phyloP scores from a whole-genome alignment of 73 alveolate species.

The Blepharisma stoltei region DNA sequence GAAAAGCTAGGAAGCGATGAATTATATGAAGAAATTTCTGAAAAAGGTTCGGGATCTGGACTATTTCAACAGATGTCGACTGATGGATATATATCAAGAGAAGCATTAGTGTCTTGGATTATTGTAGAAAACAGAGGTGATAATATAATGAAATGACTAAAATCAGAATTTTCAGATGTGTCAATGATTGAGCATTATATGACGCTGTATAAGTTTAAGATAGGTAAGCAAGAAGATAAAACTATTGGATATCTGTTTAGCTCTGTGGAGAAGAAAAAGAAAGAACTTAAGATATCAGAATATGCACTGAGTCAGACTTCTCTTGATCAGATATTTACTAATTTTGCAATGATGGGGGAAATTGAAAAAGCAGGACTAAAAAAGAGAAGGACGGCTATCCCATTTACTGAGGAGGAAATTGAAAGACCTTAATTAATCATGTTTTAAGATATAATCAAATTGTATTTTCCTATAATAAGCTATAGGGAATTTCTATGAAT shows the following conservation, averaged over 20 bases:
- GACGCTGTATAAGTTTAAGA: conserved; percentile 44
- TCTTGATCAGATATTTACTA: conserved; percentile 79
- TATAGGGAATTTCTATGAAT: too few relatives aligned
- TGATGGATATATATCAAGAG: not conserved
- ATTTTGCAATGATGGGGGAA: conserved; percentile 68
- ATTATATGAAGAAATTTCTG: not conserved
- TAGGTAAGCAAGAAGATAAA: conserved; percentile 56
- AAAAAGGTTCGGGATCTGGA: not conserved
- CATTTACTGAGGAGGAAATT: not conserved
- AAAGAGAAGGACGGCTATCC: too few relatives aligned
- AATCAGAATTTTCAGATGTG: conserved; percentile 29
- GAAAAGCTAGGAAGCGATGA: not conserved
- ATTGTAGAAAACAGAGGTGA: not conserved
- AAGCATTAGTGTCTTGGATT: not conserved
- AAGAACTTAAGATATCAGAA: conserved; percentile 53
- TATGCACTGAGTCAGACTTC: conserved; percentile 66
- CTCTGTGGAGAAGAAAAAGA: conserved; percentile 71
- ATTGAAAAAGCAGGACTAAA: not conserved
- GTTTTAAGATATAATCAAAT: too few relatives aligned
- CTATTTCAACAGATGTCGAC: not conserved
- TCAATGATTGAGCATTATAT: conserved; percentile 57
- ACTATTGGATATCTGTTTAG: conserved; percentile 84
- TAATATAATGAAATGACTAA: conserved; percentile 12
- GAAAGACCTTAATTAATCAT: not conserved
- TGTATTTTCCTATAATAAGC: too few relatives aligned